Evolutionary conservation across 2,329 filamentous ascomycete genomes (phyloP).

Genomic region (Trichoderma atroviride): DNA sequence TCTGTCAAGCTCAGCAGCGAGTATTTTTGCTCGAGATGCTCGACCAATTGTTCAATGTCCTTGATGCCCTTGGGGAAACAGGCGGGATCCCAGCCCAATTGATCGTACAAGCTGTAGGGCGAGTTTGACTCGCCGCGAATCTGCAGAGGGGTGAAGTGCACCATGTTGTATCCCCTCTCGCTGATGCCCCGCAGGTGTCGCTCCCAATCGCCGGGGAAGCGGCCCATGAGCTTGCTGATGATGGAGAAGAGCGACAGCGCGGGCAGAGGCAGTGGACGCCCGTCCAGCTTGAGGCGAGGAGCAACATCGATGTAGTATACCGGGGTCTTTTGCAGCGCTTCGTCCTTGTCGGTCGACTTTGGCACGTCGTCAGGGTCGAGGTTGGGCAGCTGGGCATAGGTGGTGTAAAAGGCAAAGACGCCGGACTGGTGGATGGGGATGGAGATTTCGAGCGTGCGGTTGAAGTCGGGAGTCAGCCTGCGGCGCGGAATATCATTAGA

Average conservation of each 20-base stretch:
- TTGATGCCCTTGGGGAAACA: conserved; percentile 84
- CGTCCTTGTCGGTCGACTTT: conserved; percentile 40
- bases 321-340: conserved; percentile 65
- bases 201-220: conserved; percentile 88
- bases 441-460: conserved; percentile 85
- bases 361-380: conserved; percentile 44
- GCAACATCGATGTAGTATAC: conserved; percentile 93
- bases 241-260: conserved; percentile 90
- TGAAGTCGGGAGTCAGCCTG: conserved; percentile 90
- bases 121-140: conserved; percentile 88
- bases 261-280: conserved; percentile 75
- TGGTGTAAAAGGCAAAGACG: conserved; percentile 92
- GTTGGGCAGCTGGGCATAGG: conserved; percentile 82
- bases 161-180: conserved; percentile 95
- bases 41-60: conserved; percentile 75
- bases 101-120: conserved; percentile 94
- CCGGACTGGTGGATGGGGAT: conserved; percentile 81
- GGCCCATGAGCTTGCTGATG: conserved; percentile 97
- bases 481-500: background rate
- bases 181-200: conserved; percentile 86
- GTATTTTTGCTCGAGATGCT: conserved; percentile 81
- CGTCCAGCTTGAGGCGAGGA: conserved; percentile 75
- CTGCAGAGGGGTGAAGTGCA: conserved; percentile 96
- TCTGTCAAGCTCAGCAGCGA: conserved; percentile 88
- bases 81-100: conserved; percentile 79